phyloP scores from a whole-genome alignment of 805 yeast genomes.

The Nakazawaea ernobii region DNA sequence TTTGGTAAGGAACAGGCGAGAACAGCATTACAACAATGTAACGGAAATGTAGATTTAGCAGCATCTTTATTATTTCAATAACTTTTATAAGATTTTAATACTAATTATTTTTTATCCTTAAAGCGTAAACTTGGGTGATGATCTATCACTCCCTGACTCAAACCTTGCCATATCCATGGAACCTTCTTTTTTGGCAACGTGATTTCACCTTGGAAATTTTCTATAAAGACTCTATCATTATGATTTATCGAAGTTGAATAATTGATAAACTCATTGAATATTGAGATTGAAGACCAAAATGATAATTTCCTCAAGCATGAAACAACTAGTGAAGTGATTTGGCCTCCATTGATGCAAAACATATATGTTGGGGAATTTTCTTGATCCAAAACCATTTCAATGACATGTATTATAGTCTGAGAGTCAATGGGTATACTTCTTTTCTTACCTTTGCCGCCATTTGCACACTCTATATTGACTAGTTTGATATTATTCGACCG shows the following conservation, averaged over 20 bases:
- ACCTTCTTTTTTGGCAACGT: slow-evolving; percentile 47
- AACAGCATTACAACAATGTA: slow-evolving; percentile 56
- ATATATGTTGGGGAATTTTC: slow-evolving; percentile 67
- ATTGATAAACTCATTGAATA: slow-evolving; percentile 76
- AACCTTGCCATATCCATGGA: slow-evolving; percentile 63
- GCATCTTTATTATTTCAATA: slow-evolving; percentile 63
- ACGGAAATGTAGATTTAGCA: slow-evolving; percentile 81
- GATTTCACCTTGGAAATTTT: slow-evolving; percentile 64
- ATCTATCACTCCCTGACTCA: slow-evolving; percentile 50
- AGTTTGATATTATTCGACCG: slow-evolving; percentile 45
- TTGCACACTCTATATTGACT: slow-evolving; percentile 63
- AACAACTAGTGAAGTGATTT: slow-evolving; percentile 73
- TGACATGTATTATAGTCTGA: slow-evolving; percentile 49
- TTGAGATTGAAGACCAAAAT: slow-evolving; percentile 86
- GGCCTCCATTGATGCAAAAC: slow-evolving; percentile 89
- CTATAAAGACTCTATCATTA: slow-evolving; percentile 80
- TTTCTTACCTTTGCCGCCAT: slow-evolving; percentile 73
- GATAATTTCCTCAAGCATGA: slow-evolving; percentile 83
- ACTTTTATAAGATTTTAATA: background rate
- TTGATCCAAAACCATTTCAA: slow-evolving; percentile 56
- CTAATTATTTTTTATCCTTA: slow-evolving; percentile 8
- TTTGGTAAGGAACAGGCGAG: slow-evolving; percentile 61
- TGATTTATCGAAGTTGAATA: slow-evolving; percentile 74
- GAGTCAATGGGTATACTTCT: slow-evolving; percentile 77
- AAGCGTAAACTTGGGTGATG: slow-evolving; percentile 46